phyloP scores from a whole-genome alignment of 2,329 filamentous ascomycete genomes.

The Fusarium sulawesiense region DNA sequence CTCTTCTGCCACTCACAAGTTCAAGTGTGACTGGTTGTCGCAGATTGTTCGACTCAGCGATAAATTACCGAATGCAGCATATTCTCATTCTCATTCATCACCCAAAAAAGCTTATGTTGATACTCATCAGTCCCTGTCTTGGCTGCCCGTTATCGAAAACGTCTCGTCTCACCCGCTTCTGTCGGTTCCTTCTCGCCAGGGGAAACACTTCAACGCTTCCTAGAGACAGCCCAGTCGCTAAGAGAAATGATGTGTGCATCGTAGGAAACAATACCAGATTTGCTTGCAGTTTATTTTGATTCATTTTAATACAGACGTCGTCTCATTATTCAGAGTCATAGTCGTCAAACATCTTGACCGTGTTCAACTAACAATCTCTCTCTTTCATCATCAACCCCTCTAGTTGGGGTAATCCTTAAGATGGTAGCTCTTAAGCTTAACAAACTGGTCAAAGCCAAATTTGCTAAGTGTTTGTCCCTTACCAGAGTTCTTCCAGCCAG shows the following conservation, averaged over 20 bases:
- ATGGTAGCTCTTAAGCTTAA: slow-evolving; percentile 96
- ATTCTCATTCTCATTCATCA: neutral
- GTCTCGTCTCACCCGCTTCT: slow-evolving; percentile 28
- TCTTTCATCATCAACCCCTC: neutral
- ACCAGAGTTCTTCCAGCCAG: slow-evolving; percentile 97
- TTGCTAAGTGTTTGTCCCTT: slow-evolving; percentile 89
- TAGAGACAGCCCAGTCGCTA: slow-evolving; percentile 35
- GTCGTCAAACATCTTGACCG: slow-evolving; percentile 12
- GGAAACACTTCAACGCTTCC: slow-evolving; percentile 8
- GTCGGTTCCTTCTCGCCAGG: slow-evolving; percentile 12
- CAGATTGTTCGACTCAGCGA: slow-evolving; percentile 21
- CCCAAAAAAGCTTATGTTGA: neutral
- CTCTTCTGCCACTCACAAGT: slow-evolving; percentile 1
- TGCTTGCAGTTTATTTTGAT: slow-evolving; percentile 23
- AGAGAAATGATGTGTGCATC: slow-evolving; percentile 28
- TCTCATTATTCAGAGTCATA: slow-evolving; percentile 34
- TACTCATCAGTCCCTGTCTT: slow-evolving; percentile 4
- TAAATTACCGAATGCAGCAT: slow-evolving; percentile 31
- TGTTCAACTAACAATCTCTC: slow-evolving; percentile 4
- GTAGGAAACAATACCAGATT: neutral
- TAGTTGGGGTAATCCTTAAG: slow-evolving; percentile 82
- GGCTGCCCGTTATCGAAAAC: slow-evolving; percentile 30
- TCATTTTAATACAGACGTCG: slow-evolving; percentile 14
- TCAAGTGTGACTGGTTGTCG: slow-evolving; percentile 26
- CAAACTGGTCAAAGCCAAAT: slow-evolving; percentile 95